phyloP scores from a whole-genome alignment of 2,329 filamentous ascomycete species.

The Cladosporium austrohemisphaericum region DNA sequence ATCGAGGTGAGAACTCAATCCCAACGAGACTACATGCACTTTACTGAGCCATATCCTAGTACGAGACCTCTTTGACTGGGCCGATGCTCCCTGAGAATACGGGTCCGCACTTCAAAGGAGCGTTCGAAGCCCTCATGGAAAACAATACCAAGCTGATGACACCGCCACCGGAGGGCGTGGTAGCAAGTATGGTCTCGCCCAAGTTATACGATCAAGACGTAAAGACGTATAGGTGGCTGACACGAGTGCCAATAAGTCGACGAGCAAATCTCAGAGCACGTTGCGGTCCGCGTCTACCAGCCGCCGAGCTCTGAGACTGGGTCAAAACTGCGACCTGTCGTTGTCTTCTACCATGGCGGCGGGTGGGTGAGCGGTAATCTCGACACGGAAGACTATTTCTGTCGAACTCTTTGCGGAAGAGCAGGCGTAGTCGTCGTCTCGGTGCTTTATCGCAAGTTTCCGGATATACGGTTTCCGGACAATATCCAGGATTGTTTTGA shows the following conservation, averaged over 20 bases:
- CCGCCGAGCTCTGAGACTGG: background rate
- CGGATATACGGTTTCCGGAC: slow-evolving; percentile 22
- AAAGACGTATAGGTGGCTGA: slow-evolving; percentile 3
- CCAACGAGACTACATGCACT: background rate
- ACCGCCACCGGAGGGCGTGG: background rate
- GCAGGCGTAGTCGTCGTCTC: slow-evolving; percentile 34
- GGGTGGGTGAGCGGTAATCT: slow-evolving; percentile 36
- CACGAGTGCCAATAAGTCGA: no score
- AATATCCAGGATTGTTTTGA: slow-evolving; percentile 28
- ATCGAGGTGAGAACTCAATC: background rate
- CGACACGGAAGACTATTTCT: slow-evolving; percentile 36
- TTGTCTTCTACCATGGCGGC: slow-evolving; percentile 37
- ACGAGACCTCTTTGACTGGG: slow-evolving; percentile 2
- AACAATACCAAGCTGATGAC: slow-evolving; percentile 1
- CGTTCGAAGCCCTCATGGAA: slow-evolving; percentile 2
- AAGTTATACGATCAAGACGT: background rate
- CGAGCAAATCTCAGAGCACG: slow-evolving; percentile 12
- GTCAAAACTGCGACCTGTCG: slow-evolving; percentile 24
- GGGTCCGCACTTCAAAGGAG: background rate
- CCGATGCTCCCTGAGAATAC: background rate
- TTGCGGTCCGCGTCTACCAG: slow-evolving; percentile 20
- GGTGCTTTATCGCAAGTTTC: slow-evolving; percentile 31
- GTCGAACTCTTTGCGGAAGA: slow-evolving; percentile 30
- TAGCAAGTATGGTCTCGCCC: background rate
- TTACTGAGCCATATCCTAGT: background rate